phyloP scores from a whole-genome alignment of 176 grass and related monocot genomes.

The Cenchrus purpureus region DNA sequence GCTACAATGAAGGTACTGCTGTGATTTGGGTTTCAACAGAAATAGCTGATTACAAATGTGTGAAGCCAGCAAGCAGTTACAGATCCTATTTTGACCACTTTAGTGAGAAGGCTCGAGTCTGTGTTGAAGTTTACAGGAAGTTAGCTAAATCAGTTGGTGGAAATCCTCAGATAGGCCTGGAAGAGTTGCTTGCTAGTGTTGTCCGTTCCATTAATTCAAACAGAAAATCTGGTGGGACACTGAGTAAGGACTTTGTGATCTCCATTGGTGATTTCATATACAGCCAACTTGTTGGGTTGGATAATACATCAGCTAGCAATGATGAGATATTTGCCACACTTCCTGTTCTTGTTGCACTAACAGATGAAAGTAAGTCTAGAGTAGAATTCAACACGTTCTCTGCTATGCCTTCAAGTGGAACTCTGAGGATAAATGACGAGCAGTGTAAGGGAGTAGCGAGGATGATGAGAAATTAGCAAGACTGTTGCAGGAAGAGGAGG shows the following conservation, averaged over 20 bases:
- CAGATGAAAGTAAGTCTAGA: constrained; percentile 59
- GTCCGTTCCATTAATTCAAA: constrained; percentile 52
- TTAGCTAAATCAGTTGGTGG: constrained; percentile 47
- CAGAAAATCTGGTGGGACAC: constrained; percentile 38
- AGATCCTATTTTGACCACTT: constrained; percentile 62
- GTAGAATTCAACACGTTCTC: constrained; percentile 27
- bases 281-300: constrained; percentile 60
- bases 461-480: constrained; percentile 69
- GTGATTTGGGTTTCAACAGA: constrained; percentile 62
- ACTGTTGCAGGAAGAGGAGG: constrained; percentile 65
- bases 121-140: constrained; percentile 63
- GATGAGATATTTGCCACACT: constrained; percentile 43
- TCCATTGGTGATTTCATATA: constrained; percentile 60
- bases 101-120: constrained; percentile 53
- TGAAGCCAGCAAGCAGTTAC: constrained; percentile 60
- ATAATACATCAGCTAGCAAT: constrained; percentile 40
- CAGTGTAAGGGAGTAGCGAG: constrained; percentile 13
- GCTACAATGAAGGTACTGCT: constrained; percentile 58
- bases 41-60: constrained; percentile 63
- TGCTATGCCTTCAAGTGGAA: constrained; percentile 33
- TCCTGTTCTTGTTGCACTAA: constrained; percentile 55
- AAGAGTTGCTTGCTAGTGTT: constrained; percentile 65
- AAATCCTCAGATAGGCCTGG: constrained; percentile 55
- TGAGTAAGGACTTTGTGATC: constrained; percentile 63
- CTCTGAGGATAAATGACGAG: constrained; percentile 60